These are phyloP conservation scores for Mucor ambiguus DNA, from an alignment of 371 early-diverging fungal genomes.

Conservation along the genomic window DNA sequence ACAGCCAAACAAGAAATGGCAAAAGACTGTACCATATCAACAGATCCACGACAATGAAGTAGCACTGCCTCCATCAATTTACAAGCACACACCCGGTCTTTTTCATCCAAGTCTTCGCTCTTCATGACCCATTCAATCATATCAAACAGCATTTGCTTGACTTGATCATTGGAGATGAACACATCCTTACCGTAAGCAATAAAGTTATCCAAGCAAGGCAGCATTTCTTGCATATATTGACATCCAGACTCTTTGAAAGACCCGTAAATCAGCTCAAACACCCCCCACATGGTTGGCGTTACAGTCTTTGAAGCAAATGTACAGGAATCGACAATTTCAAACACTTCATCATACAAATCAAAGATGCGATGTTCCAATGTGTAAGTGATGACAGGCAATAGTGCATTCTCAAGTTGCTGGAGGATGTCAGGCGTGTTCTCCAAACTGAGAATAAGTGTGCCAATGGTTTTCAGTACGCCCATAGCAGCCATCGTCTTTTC, in stretches of 20 bases:
- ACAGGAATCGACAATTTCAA: constrained; percentile 87
- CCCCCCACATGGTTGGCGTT: constrained; percentile 82
- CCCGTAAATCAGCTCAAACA: constrained; percentile 75
- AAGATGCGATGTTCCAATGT: constrained; percentile 74
- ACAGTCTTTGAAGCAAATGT: constrained; percentile 80
- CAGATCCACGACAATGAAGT: constrained; percentile 74
- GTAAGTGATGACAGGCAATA: constrained; percentile 72
- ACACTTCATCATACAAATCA: constrained; percentile 84
- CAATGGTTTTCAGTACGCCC: constrained; percentile 91
- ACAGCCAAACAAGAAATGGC: not conserved
- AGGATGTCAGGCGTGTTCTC: constrained; percentile 68
- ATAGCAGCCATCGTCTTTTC: constrained; percentile 91
- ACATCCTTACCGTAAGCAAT: constrained; percentile 80
- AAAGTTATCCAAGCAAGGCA: constrained; percentile 85
- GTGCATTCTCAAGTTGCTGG: constrained; percentile 69
- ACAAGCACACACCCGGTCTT: constrained; percentile 76
- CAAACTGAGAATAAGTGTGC: constrained; percentile 75
- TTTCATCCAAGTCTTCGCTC: constrained; percentile 65
- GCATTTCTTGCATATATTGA: constrained; percentile 83
- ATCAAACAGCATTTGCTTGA: constrained; percentile 68
- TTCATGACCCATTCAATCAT: constrained; percentile 76
- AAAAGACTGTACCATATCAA: constrained; percentile 60
- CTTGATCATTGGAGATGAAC: constrained; percentile 59
- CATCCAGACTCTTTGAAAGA: constrained; percentile 77
- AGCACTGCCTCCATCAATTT: constrained; percentile 79